phyloP scores from a whole-genome alignment of 176 grass and related monocot species.

The Aegilops longissima region DNA sequence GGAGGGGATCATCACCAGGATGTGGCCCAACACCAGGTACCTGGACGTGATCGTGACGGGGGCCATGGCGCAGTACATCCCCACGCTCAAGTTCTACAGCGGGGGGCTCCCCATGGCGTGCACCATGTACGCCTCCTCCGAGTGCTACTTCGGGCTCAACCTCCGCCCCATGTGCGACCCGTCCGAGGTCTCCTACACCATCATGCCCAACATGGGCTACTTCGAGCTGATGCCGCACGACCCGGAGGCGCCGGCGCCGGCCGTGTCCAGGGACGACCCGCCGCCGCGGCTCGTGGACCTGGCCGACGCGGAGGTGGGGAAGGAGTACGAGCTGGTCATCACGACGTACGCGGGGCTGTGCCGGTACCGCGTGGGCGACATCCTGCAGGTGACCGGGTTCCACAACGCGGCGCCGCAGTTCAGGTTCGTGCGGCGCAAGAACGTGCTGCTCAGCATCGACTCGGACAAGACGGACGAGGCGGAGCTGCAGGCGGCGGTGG shows the following conservation, averaged over 20 bases:
- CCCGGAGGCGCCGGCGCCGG: not conserved
- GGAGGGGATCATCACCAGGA: constrained; percentile 68
- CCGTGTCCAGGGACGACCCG: not conserved
- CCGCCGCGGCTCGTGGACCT: constrained; percentile 61
- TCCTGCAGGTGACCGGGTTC: constrained; percentile 69
- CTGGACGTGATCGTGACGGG: constrained; percentile 98
- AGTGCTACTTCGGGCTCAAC: constrained; percentile 98
- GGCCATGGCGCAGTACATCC: constrained; percentile 98
- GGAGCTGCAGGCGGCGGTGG: constrained; percentile 79
- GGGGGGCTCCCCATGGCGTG: constrained; percentile 83
- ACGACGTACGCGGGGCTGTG: constrained; percentile 89
- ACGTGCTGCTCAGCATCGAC: constrained; percentile 91
- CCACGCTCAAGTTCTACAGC: constrained; percentile 88
- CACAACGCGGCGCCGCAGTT: constrained; percentile 91
- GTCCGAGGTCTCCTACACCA: constrained; percentile 88
- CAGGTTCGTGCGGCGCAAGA: constrained; percentile 83
- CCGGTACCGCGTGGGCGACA: constrained; percentile 85
- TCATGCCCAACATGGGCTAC: constrained; percentile 99
- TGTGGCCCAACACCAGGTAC: constrained; percentile 98
- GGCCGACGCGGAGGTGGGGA: constrained; percentile 65
- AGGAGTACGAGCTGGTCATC: constrained; percentile 91
- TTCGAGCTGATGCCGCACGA: constrained; percentile 88
- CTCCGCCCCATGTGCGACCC: constrained; percentile 89
- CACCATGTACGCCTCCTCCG: constrained; percentile 97
- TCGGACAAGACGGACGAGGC: constrained; percentile 96